Conservation (phyloP, 495 filamentous ascomycete species). For the Friedmanniomyces simplex region DNA sequence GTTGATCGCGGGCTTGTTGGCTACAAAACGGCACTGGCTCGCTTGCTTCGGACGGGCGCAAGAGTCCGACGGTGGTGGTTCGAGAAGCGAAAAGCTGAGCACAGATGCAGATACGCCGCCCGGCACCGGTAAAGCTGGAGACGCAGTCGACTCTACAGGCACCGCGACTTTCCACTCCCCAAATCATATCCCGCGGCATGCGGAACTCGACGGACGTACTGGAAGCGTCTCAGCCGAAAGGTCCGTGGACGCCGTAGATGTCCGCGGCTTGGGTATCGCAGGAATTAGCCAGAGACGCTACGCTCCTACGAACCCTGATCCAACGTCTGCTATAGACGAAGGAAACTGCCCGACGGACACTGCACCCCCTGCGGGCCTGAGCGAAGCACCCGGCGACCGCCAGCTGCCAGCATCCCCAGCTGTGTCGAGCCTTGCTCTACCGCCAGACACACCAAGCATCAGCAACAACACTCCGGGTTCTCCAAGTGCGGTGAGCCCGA, state of each 20-base stretch:
- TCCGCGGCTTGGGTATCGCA: not conserved
- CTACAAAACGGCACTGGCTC: not conserved
- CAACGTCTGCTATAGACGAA: not conserved
- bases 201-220: not conserved
- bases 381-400: not conserved
- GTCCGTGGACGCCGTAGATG: not conserved
- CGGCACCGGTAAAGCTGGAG: not conserved
- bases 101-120: not conserved
- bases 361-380: not conserved
- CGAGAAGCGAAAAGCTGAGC: not conserved
- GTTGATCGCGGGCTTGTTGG: not conserved
- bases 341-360: not conserved
- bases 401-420: not conserved
- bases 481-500: not conserved
- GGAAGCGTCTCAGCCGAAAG: not conserved
- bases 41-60: not conserved
- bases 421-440: not conserved
- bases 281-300: not conserved
- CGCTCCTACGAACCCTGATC: constrained; percentile 2
- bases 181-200: not conserved
- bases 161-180: not conserved
- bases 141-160: not conserved
- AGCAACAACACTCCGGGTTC: not conserved
- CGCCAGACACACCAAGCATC: not conserved
- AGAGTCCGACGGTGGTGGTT: not conserved